A percentile compares a stretch with the other conserved stretches of the same genome.
Conservation (phyloP, 768 basidiomycete genomes). For the Trametes cingulata region DNA sequence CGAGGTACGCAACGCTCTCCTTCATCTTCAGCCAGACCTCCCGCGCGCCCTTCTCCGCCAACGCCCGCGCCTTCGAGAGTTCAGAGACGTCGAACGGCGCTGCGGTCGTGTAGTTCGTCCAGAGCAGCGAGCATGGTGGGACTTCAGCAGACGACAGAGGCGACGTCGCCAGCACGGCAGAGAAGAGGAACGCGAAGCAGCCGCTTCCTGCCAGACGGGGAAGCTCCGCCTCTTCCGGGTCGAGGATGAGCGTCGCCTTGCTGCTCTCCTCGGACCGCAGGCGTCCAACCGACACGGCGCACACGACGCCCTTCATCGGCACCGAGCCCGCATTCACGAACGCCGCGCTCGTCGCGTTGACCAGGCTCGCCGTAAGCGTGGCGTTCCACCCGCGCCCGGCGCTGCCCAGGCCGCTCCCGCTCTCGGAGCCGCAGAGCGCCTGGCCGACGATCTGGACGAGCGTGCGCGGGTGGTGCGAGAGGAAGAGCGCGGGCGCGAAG, state of each 20-base stretch:
- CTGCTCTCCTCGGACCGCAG: constrained; percentile 19
- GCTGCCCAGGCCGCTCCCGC: constrained; percentile 27
- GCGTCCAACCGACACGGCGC: constrained; percentile 61
- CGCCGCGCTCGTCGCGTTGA: constrained; percentile 72
- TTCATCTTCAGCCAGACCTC: constrained; percentile 52
- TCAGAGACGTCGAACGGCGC: constrained; percentile 45
- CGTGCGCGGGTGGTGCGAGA: constrained; percentile 67
- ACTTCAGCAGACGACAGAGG: constrained; percentile 13
- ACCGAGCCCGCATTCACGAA: constrained; percentile 69
- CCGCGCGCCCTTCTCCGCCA: constrained; percentile 49
- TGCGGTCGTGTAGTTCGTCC: constrained; percentile 56
- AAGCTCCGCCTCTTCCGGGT: constrained; percentile 51
- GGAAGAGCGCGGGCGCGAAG: constrained; percentile 62
- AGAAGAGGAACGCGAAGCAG: constrained; percentile 69
- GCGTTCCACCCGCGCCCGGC: constrained; percentile 36
- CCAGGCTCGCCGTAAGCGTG: constrained; percentile 58
- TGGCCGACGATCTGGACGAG: constrained; percentile 81
- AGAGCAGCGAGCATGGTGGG: constrained; percentile 35
- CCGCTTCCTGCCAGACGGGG: constrained; percentile 45
- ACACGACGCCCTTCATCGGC: constrained; percentile 74
- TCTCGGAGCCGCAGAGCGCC: constrained; percentile 41
- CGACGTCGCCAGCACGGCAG: constrained; percentile 33
- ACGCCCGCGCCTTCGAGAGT: constrained; percentile 42
- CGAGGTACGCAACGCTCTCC: constrained; percentile 36
- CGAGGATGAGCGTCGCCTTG: constrained; percentile 43